Conservation (phyloP, 805 yeast species). For the Yamadazyma scolyti region DNA sequence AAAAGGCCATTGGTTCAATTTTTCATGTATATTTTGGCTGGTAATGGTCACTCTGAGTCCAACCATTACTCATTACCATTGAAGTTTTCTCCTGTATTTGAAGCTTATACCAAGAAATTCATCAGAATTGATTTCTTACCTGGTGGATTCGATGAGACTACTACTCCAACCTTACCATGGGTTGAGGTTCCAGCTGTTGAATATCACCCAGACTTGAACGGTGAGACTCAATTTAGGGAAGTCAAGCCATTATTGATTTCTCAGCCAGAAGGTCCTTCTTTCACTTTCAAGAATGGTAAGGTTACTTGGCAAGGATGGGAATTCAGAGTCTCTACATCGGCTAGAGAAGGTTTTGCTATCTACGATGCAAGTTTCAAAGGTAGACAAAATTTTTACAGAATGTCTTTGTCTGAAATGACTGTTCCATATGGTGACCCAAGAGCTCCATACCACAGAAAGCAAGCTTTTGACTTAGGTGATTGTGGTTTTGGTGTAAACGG, state of each 20-base stretch:
- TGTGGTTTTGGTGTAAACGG: slow-evolving; percentile 77
- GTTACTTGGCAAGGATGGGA: slow-evolving; percentile 84
- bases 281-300: slow-evolving; percentile 54
- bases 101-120: slow-evolving; percentile 54
- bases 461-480: slow-evolving; percentile 84
- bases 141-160: slow-evolving; percentile 62
- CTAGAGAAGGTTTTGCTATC: slow-evolving; percentile 76
- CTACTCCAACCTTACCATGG: slow-evolving; percentile 59
- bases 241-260: slow-evolving; percentile 64
- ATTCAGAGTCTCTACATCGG: slow-evolving; percentile 64
- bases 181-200: slow-evolving; percentile 58
- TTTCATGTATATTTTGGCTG: slow-evolving; percentile 68
- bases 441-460: slow-evolving; percentile 76
- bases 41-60: slow-evolving; percentile 62
- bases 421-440: slow-evolving; percentile 87
- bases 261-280: slow-evolving; percentile 83
- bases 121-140: slow-evolving; percentile 74
- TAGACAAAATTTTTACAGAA: slow-evolving; percentile 69
- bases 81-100: slow-evolving; percentile 71
- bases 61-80: slow-evolving; percentile 75
- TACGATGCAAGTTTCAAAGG: slow-evolving; percentile 75
- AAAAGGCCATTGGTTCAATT: slow-evolving; percentile 64
- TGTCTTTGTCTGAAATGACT: slow-evolving; percentile 78
- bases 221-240: slow-evolving; percentile 46
- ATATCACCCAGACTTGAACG: slow-evolving; percentile 69